phyloP scores from a whole-genome alignment of 495 filamentous ascomycete genomes.

The Bryoglossum gracile region DNA sequence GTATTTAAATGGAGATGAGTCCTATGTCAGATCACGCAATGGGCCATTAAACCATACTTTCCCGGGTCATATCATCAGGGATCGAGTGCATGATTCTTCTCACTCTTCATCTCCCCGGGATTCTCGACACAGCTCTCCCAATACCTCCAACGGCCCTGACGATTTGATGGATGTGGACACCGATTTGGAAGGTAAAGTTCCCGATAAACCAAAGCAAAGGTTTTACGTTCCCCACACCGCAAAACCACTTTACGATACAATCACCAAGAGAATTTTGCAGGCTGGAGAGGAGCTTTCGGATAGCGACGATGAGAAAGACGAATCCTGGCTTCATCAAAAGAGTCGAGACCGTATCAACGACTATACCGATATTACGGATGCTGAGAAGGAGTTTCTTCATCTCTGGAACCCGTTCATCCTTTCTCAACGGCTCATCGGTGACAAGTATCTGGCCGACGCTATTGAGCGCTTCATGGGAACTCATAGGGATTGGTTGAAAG shows the following conservation, averaged over 20 bases:
- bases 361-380: slow-evolving; percentile 39
- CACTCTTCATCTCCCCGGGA: slow-evolving; percentile 19
- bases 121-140: slow-evolving; percentile 27
- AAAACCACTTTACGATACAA: slow-evolving; percentile 43
- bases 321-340: slow-evolving; percentile 44
- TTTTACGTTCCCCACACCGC: slow-evolving; percentile 39
- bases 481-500: slow-evolving; percentile 38
- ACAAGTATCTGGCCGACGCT: slow-evolving; percentile 37
- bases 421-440: slow-evolving; percentile 37
- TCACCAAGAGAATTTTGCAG: slow-evolving; percentile 40
- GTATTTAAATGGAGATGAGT: slow-evolving; percentile 35
- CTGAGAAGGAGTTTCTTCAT: slow-evolving; percentile 45
- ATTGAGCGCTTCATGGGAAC: slow-evolving; percentile 37
- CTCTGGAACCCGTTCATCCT: slow-evolving; percentile 46
- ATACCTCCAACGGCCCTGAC: slow-evolving; percentile 18
- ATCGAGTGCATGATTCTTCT: slow-evolving; percentile 16
- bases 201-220: slow-evolving; percentile 22
- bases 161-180: slow-evolving; percentile 17
- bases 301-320: slow-evolving; percentile 32
- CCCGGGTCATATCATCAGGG: slow-evolving; percentile 16
- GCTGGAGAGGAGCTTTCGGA: slow-evolving; percentile 38
- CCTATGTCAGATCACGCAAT: slow-evolving; percentile 33
- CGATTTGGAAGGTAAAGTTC: slow-evolving; percentile 10
- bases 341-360: slow-evolving; percentile 44
- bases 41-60: slow-evolving; percentile 32